Conservation (phyloP, 2,329 filamentous ascomycete species). For the Aspergillus sp. region DNA sequence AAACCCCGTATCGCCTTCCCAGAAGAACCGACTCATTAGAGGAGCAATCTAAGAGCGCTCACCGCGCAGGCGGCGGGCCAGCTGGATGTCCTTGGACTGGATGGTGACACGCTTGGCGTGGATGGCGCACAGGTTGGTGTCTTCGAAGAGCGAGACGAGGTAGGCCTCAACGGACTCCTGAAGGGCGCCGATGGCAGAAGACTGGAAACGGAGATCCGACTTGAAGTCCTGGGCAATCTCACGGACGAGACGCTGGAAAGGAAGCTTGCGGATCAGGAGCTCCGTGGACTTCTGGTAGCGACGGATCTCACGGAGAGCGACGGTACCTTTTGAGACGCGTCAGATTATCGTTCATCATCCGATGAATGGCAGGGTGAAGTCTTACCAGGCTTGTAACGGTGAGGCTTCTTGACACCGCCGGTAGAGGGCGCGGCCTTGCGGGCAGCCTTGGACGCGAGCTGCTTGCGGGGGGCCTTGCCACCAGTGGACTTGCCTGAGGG, state of each 20-base stretch:
- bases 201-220: slow-evolving; percentile 94
- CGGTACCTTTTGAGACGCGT: slow-evolving; percentile 50
- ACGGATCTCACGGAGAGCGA: slow-evolving; percentile 97
- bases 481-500: slow-evolving; percentile 59
- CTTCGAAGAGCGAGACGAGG: slow-evolving; percentile 95
- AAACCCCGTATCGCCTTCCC: slow-evolving; percentile 34
- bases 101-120: slow-evolving; percentile 99
- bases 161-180: slow-evolving; percentile 99
- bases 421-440: slow-evolving; percentile 97
- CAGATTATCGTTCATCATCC: slow-evolving; percentile 15
- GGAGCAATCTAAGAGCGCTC: slow-evolving; percentile 63
- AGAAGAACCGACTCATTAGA: slow-evolving; percentile 20
- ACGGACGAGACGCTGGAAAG: slow-evolving; percentile 94
- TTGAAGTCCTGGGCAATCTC: slow-evolving; percentile 96
- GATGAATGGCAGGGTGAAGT: slow-evolving; percentile 3
- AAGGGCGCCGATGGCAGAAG: slow-evolving; percentile 89
- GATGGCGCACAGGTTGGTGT: slow-evolving; percentile 97
- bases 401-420: slow-evolving; percentile 94
- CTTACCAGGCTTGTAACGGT: slow-evolving; percentile 73
- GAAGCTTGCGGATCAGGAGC: slow-evolving; percentile 91
- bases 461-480: slow-evolving; percentile 75
- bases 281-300: slow-evolving; percentile 97
- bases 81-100: slow-evolving; percentile 87
- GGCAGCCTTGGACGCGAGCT: slow-evolving; percentile 97
- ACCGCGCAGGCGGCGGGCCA: slow-evolving; percentile 87